These are phyloP conservation scores for Aspergillus hiratsukae DNA, from an alignment of 2,329 filamentous ascomycete species.

Conservation along the genomic window DNA sequence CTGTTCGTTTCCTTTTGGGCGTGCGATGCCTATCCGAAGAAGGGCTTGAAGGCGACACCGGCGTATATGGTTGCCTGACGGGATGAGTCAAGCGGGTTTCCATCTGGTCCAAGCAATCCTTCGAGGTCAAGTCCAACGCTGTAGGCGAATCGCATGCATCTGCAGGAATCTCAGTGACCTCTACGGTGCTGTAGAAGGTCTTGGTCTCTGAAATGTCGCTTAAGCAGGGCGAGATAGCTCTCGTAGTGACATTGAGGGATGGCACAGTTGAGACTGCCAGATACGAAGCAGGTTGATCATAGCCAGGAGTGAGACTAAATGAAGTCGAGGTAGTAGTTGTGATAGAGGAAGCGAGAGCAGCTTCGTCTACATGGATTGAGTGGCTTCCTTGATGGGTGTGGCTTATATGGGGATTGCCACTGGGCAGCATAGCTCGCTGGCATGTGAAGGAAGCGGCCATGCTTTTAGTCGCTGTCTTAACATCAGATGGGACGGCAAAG, in stretches of 20 bases:
- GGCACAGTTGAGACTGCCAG: slow-evolving; percentile 2
- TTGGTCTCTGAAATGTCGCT: slow-evolving; percentile 14
- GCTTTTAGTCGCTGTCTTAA: background rate
- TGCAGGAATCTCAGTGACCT: slow-evolving; percentile 15
- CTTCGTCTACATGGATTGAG: background rate
- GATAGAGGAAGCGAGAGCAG: background rate
- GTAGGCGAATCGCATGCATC: slow-evolving; percentile 2
- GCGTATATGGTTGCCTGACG: background rate
- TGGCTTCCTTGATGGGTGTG: background rate
- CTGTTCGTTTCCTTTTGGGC: slow-evolving; percentile 18
- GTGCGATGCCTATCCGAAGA: slow-evolving; percentile 5
- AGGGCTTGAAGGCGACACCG: background rate
- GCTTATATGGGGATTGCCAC: slow-evolving; percentile 7
- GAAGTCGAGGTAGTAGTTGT: background rate
- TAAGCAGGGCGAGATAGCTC: slow-evolving; percentile 8
- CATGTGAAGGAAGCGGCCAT: slow-evolving; percentile 26
- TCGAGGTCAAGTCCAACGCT: background rate
- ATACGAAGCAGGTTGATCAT: background rate
- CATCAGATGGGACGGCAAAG: slow-evolving; percentile 8
- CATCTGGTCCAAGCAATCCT: slow-evolving; percentile 6
- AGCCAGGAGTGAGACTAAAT: slow-evolving; percentile 3
- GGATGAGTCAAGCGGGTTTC: background rate
- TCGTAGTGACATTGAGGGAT: slow-evolving; percentile 9
- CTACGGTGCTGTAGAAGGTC: slow-evolving; percentile 18
- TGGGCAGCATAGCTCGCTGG: slow-evolving; percentile 15